phyloP scores from a whole-genome alignment of 1,139 yeast species.

The Debaryomyces nepalensis region DNA sequence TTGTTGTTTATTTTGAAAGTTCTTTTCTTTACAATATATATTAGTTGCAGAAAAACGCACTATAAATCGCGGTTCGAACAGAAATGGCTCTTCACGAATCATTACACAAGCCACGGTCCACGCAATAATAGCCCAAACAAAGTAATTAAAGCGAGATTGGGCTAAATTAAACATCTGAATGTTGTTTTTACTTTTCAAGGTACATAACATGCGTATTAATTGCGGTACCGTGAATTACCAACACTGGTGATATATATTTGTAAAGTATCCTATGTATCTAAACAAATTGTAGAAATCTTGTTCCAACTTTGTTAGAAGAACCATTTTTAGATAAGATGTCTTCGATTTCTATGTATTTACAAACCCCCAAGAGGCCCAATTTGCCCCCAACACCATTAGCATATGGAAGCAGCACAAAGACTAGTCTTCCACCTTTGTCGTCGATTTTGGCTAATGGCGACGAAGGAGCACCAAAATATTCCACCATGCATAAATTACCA shows the following conservation, averaged over 20 bases:
- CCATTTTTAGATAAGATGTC: slow-evolving; percentile 3
- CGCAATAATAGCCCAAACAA: slow-evolving; percentile 3
- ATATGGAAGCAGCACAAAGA: slow-evolving; percentile 24
- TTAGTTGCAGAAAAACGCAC: slow-evolving; percentile 3
- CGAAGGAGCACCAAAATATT: slow-evolving; percentile 24
- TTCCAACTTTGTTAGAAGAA: not conserved
- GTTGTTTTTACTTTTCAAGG: slow-evolving; percentile 11
- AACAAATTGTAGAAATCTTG: not conserved
- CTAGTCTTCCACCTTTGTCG: slow-evolving; percentile 50
- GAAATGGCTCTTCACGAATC: not conserved
- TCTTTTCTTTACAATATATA: not conserved
- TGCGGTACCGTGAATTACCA: slow-evolving; percentile 9
- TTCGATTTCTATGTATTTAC: slow-evolving; percentile 23
- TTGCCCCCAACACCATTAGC: slow-evolving; percentile 33
- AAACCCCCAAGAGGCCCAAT: slow-evolving; percentile 38
- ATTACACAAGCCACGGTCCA: slow-evolving; percentile 4
- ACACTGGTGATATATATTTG: slow-evolving; percentile 4
- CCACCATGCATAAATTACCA: slow-evolving; percentile 20
- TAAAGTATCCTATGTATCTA: not conserved
- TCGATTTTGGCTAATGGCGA: slow-evolving; percentile 28
- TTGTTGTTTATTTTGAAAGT: slow-evolving; percentile 4
- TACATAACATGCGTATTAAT: slow-evolving; percentile 10
- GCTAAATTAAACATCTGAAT: slow-evolving; percentile 6
- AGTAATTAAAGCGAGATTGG: slow-evolving; percentile 7
- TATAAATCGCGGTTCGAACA: slow-evolving; percentile 1